A percentile compares a stretch with the other conserved stretches of the same genome.
phyloP scores from a whole-genome alignment of 768 basidiomycete genomes.

The Mycena sanguinolenta region DNA sequence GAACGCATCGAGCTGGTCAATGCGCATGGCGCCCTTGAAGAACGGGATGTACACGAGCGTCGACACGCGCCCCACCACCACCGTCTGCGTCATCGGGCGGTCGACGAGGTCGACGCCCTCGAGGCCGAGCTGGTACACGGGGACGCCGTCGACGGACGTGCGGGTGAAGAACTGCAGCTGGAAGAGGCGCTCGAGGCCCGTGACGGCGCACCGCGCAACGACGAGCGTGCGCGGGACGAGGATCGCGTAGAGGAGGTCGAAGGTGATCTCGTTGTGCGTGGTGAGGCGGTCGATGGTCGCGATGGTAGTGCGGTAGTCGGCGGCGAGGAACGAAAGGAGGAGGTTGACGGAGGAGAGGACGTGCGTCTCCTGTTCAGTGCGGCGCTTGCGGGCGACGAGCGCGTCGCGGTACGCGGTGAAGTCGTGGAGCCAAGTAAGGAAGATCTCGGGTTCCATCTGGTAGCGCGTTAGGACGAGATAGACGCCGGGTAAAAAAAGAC shows the following conservation, averaged over 20 bases:
- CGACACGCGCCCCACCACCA: conserved; percentile 56
- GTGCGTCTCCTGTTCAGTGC: conserved; percentile 56
- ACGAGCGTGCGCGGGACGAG: conserved; percentile 67
- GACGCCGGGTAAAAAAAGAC: background rate
- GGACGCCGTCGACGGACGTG: conserved; percentile 50
- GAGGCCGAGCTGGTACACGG: conserved; percentile 59
- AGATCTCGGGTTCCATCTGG: conserved; percentile 69
- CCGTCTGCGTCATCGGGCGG: conserved; percentile 46
- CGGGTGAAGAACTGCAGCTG: conserved; percentile 57
- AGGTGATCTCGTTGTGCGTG: conserved; percentile 70
- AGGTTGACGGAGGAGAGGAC: conserved; percentile 61
- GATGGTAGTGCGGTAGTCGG: conserved; percentile 65
- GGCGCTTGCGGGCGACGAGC: conserved; percentile 52
- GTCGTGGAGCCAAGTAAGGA: conserved; percentile 65
- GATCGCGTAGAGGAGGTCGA: conserved; percentile 66
- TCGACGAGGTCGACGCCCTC: conserved; percentile 69
- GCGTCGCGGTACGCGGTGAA: conserved; percentile 59
- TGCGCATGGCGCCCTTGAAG: conserved; percentile 66
- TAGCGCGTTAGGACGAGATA: background rate
- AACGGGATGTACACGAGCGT: conserved; percentile 55
- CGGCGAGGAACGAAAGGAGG: conserved; percentile 62
- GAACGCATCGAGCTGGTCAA: conserved; percentile 63
- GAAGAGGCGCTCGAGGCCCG: conserved; percentile 65
- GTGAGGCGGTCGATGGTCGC: conserved; percentile 61
- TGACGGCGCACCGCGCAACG: conserved; percentile 65